Base-by-base conservation (phyloP, 495 filamentous ascomycete species). In the Neurospora sp. region DNA sequence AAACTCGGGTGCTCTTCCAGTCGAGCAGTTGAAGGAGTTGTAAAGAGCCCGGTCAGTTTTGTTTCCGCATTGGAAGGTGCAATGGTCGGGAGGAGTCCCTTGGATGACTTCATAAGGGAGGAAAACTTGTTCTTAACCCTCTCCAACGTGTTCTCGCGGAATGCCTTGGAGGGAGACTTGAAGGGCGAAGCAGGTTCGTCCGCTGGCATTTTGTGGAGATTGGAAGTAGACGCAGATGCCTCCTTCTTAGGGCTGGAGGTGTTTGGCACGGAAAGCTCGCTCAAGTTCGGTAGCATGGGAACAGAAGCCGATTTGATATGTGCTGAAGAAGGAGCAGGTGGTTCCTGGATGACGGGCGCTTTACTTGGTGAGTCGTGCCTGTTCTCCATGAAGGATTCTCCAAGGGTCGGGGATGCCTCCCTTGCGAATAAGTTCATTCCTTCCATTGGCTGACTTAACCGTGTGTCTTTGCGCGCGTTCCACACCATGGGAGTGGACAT, bases 61-160 rank as follows among this genome's bases (percentile, higher is more conserved):
- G 91, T 90, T 72, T 94, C 91, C 31, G 92, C 92, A 77, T 91
- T 93, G 69, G 92, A 85, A 69, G 90, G 89, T 34, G 92, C 93
- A 77, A 92, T 93, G 73, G 90, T 94, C 19, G 91, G 91, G 74
- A 97, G 91, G 59, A 96, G 86, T 21, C 90, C 92, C 78, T 92
- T 94, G 17, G 94, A 94, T 42, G 91, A 92, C 79, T 93, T 93
- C 74, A 97, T 85, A 71, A 96, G 93, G 10, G 94, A 96, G 48
- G 93, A 93, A 40, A 97, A 83, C 79, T 92, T 94, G 75, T 89
- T 91, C 83, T 96, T 97, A 21, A 94, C 94, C 69, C 94, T 92
- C 79, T 93, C 97, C 37, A 97, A 80, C 7, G 93, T 92, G 66
- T 91, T 94, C 73, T 94, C 93, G 70, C 85, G 83, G 76, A 90